Evolutionary conservation across 228 moss, liverwort and hornwort genomes (phyloP).

Genomic region (Sphagnum fallax): DNA sequence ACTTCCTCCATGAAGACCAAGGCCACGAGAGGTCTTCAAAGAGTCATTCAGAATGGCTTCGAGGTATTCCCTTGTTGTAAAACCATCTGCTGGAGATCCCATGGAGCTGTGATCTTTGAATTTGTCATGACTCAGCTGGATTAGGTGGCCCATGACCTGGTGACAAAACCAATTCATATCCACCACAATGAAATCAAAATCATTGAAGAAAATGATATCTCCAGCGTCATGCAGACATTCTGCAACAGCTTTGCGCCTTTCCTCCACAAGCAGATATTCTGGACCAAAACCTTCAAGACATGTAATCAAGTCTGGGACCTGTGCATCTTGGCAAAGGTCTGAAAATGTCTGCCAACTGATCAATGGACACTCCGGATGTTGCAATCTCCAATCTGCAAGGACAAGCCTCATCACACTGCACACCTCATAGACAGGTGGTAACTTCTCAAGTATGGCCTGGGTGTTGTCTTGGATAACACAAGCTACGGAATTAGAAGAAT

Average conservation of each 20-base stretch:
- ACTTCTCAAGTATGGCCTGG: neutral
- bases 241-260: neutral
- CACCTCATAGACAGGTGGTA: neutral
- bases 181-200: slow-evolving; percentile 3
- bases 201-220: slow-evolving; percentile 4
- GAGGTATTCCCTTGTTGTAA: neutral
- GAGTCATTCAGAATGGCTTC: neutral
- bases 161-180: neutral
- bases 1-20: neutral
- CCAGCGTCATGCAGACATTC: slow-evolving; percentile 6
- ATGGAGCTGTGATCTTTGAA: no score
- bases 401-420: neutral
- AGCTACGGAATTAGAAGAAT: neutral
- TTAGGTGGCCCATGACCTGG: neutral
- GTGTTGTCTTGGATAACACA: neutral
- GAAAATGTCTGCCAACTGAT: neutral
- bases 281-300: neutral
- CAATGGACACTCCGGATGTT: neutral
- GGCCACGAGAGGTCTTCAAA: neutral
- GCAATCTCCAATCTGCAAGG: neutral
- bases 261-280: neutral
- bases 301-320: neutral
- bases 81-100: neutral
- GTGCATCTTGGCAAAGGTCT: neutral
- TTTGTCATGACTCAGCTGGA: neutral